Evolutionary conservation across 148 eudicot genomes (phyloP).

Genomic region (Salicornia ramosissima): DNA sequence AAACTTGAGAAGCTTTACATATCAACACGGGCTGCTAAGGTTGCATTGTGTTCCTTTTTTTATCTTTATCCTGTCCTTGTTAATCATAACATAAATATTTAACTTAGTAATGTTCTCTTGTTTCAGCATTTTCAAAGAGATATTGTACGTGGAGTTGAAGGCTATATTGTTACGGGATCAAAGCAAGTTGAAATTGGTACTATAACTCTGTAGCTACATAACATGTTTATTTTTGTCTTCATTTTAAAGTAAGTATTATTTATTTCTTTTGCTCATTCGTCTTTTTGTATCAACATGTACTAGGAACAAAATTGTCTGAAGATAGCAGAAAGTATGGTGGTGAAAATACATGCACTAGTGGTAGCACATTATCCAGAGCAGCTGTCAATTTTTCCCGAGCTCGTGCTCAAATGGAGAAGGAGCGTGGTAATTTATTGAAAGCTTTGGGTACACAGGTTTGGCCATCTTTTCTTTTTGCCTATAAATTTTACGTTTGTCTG

Average conservation of each 20-base stretch:
- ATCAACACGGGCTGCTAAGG: constrained; percentile 97
- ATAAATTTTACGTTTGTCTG: background rate
- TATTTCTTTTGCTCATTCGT: constrained; percentile 13
- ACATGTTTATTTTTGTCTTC: background rate
- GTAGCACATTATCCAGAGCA: constrained; percentile 82
- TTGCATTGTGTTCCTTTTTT: constrained; percentile 22
- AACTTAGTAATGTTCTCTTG: constrained; percentile 9
- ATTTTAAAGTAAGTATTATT: constrained; percentile 12
- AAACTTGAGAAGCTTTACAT: constrained; percentile 92
- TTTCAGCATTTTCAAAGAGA: constrained; percentile 97
- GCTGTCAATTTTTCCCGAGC: constrained; percentile 79
- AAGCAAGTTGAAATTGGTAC: constrained; percentile 96
- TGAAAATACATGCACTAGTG: constrained; percentile 95
- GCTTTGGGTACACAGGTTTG: constrained; percentile 96
- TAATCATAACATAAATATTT: no score
- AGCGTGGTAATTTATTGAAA: constrained; percentile 81
- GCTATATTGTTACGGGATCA: constrained; percentile 92
- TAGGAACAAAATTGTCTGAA: constrained; percentile 95
- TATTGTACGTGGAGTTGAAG: constrained; percentile 96
- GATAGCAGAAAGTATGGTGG: constrained; percentile 92
- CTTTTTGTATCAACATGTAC: constrained; percentile 4
- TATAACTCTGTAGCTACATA: background rate
- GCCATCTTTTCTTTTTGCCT: background rate
- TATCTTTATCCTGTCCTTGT: constrained; percentile 8
- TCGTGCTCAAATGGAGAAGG: constrained; percentile 93